phyloP scores from a whole-genome alignment of 2,329 filamentous ascomycete species.

The Magnaporthiopsis incrustans region DNA sequence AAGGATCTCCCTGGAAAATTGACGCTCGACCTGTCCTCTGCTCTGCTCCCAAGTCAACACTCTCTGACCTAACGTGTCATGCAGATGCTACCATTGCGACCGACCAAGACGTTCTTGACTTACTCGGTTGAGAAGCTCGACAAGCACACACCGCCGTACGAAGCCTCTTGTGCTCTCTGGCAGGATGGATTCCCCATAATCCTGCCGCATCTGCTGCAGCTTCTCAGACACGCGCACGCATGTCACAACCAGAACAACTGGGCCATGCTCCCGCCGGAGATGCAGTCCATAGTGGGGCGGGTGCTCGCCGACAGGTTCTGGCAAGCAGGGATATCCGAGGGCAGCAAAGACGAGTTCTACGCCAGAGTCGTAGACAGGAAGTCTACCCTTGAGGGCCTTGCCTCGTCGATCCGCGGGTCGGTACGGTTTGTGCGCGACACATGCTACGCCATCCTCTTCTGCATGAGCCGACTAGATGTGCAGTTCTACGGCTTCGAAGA shows the following conservation, averaged over 20 bases:
- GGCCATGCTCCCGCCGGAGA: conserved; percentile 65
- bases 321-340: conserved; percentile 94
- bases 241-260: conserved; percentile 85
- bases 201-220: conserved; percentile 76
- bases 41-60: neutral
- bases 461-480: conserved; percentile 78
- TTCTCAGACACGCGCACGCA: conserved; percentile 81
- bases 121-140: conserved; percentile 87
- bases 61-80: neutral
- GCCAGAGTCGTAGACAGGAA: conserved; percentile 84
- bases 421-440: conserved; percentile 86
- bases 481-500: conserved; percentile 88
- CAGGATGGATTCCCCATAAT: conserved; percentile 72
- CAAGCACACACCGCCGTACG: conserved; percentile 62
- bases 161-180: conserved; percentile 76
- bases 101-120: conserved; percentile 86
- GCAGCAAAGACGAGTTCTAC: conserved; percentile 95
- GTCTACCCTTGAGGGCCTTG: conserved; percentile 83
- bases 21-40: neutral
- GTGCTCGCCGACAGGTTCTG: conserved; percentile 94
- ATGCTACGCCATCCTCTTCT: conserved; percentile 89
- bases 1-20: conserved; percentile 15
- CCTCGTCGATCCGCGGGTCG: conserved; percentile 83
- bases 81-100: conserved; percentile 68
- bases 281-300: conserved; percentile 67